phyloP scores from a whole-genome alignment of 495 filamentous ascomycete genomes.

The Lophiostoma macrostomum region DNA sequence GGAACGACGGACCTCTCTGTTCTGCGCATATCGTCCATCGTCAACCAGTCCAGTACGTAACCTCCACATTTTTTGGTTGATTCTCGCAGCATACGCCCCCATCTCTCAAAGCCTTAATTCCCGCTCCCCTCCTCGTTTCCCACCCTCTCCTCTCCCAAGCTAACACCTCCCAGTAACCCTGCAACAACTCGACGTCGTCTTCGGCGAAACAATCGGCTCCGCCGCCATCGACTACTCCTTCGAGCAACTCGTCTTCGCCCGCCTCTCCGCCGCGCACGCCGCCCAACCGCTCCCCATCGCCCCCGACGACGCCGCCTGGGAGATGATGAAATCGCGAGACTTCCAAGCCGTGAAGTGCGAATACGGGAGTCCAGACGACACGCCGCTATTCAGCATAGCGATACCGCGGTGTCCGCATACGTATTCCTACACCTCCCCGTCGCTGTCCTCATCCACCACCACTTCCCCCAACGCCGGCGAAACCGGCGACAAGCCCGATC shows the following conservation, averaged over 20 bases:
- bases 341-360: slow-evolving; percentile 41
- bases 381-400: slow-evolving; percentile 35
- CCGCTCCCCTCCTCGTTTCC: too few relatives aligned
- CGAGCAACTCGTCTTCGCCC: slow-evolving; percentile 30
- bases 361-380: slow-evolving; percentile 41
- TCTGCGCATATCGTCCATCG: slow-evolving; percentile 31
- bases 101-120: too few relatives aligned
- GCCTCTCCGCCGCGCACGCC: slow-evolving; percentile 26
- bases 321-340: slow-evolving; percentile 38
- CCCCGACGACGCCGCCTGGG: slow-evolving; percentile 34
- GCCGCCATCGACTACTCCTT: slow-evolving; percentile 37
- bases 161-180: too few relatives aligned
- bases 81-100: too few relatives aligned
- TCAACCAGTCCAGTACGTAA: slow-evolving; percentile 29
- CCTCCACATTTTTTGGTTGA: too few relatives aligned
- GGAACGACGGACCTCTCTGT: slow-evolving; percentile 48
- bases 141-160: too few relatives aligned
- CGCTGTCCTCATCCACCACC: too few relatives aligned
- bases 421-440: too few relatives aligned
- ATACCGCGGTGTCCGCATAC: slow-evolving; percentile 40
- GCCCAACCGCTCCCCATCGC: slow-evolving; percentile 16
- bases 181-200: slow-evolving; percentile 45
- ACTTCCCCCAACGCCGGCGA: too few relatives aligned
- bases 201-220: slow-evolving; percentile 37
- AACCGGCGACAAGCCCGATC: slow-evolving; percentile 39